Base-by-base conservation (phyloP, 23 red algal genomes). In the Gracilaria gracilis region DNA sequence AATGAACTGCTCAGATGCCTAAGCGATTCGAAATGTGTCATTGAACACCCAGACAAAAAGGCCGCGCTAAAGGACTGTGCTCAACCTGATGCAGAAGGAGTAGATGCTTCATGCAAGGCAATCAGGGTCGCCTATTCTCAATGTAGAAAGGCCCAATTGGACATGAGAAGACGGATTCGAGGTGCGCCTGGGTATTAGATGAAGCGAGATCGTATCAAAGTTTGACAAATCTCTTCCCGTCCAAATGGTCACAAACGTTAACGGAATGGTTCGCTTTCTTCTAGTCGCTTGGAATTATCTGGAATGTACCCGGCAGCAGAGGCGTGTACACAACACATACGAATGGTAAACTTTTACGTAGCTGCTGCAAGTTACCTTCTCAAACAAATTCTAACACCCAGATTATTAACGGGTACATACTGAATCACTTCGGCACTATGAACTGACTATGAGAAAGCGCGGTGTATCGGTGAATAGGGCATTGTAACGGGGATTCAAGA, bases 11-110 rank as follows among this genome's bases (percentile, higher is more conserved):
- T 98, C 54, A 92, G 93, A 8, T 98, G 96, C 46, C 67, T 98
- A 19, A 91, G 85, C 39, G 93, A 98, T 81, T 93, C 87, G 9
- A 77, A 89, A 35, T 98, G 96, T 73, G 96, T 98, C 57, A 80
- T 82, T 35, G 80, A 89, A 61, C 96, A 98, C 78, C 96, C 96
- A 39, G 57, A 95, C 48, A 87, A 76, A 20, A 81, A 86, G 49
- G 82, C 46, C 8, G 96, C 96, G 20, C 64, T 98, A 31, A 81
- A 81, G 29, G 96, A 98, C 37, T 98, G 96, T 90, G 96, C 89
- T 37, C 89, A 91, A 29, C 84, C 84, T 6, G 93, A 98, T 74
- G 91, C 93, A 11, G 71, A 61, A 47, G 96, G 90, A 23, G 96
- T 98, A 21, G 85, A 87, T 35, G 71, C 81, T 20, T 88, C 89